phyloP scores from a whole-genome alignment of 2,329 filamentous ascomycete genomes.

The Botryotinia calthae region DNA sequence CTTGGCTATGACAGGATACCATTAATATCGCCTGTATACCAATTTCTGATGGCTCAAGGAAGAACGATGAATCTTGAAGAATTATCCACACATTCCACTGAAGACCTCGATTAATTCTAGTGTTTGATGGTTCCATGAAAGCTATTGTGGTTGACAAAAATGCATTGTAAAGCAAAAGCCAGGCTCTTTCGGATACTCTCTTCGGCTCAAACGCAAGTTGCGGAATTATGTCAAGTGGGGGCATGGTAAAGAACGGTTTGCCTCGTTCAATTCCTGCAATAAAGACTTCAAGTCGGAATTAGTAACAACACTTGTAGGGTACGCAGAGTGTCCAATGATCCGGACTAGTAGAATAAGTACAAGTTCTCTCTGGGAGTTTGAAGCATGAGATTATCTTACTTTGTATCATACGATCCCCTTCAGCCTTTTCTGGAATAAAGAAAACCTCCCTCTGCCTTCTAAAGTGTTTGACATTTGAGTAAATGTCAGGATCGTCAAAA shows the following conservation, averaged over 20 bases:
- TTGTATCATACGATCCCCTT: slow-evolving; percentile 22
- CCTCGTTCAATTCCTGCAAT: slow-evolving; percentile 17
- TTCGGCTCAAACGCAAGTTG: slow-evolving; percentile 25
- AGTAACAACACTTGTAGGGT: not conserved
- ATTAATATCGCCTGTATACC: slow-evolving; percentile 24
- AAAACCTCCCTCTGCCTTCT: slow-evolving; percentile 21
- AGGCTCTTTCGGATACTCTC: slow-evolving; percentile 22
- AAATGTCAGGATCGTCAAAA: slow-evolving; percentile 20
- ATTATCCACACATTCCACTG: slow-evolving; percentile 26
- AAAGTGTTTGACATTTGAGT: slow-evolving; percentile 18
- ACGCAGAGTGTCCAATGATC: not conserved
- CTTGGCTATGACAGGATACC: slow-evolving; percentile 23
- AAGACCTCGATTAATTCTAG: slow-evolving; percentile 19
- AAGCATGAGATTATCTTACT: slow-evolving; percentile 12
- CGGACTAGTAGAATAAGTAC: not conserved
- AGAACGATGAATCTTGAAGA: slow-evolving; percentile 24
- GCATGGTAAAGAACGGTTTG: slow-evolving; percentile 21
- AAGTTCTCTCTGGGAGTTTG: not conserved
- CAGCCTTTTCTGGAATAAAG: slow-evolving; percentile 22
- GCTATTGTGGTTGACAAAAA: slow-evolving; percentile 21
- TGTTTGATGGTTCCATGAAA: slow-evolving; percentile 15
- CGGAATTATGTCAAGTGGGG: slow-evolving; percentile 16
- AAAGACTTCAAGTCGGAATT: slow-evolving; percentile 17
- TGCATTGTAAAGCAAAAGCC: slow-evolving; percentile 24
- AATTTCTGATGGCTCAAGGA: slow-evolving; percentile 24